A percentile compares a stretch with the other conserved stretches of the same genome.
Evolutionary conservation across 257 asterid genomes (phyloP).

Genomic region (Solanum pinnatisectum): DNA sequence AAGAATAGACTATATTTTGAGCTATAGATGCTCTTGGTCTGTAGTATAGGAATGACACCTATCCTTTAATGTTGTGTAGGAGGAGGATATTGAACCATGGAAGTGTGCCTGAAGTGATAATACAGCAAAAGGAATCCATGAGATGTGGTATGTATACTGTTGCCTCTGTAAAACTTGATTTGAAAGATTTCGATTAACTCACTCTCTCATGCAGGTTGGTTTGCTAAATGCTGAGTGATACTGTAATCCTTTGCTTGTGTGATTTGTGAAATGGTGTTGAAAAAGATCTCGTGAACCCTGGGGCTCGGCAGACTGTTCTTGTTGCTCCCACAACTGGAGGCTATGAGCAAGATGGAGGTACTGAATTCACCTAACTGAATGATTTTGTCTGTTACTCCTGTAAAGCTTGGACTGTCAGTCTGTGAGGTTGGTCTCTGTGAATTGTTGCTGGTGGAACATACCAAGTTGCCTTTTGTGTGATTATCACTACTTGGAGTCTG

Average conservation of each 20-base stretch:
- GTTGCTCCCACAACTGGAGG: constrained; percentile 70
- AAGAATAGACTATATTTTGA: background rate
- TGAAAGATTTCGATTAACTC: background rate
- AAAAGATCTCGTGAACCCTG: constrained; percentile 78
- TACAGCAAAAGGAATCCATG: constrained; percentile 90
- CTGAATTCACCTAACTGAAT: background rate
- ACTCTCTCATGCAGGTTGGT: constrained; percentile 48
- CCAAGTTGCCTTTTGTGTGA: background rate
- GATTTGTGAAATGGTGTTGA: constrained; percentile 78
- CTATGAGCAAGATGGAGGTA: constrained; percentile 81
- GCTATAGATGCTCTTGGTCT: background rate
- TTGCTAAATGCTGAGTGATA: constrained; percentile 80
- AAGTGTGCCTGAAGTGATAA: constrained; percentile 88
- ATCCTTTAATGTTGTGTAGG: constrained; percentile 32
- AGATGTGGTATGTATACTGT: constrained; percentile 37
- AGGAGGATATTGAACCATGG: constrained; percentile 82
- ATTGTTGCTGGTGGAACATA: background rate
- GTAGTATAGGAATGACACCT: background rate
- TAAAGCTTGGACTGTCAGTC: background rate
- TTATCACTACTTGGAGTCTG: background rate
- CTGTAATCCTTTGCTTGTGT: constrained; percentile 58
- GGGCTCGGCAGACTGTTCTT: constrained; percentile 64
- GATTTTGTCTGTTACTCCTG: background rate
- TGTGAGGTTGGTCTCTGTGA: background rate
- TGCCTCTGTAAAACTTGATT: background rate